Evolutionary conservation across 192 early-diverging fungal species (phyloP).

Genomic region (Linnemannia hyalina): DNA sequence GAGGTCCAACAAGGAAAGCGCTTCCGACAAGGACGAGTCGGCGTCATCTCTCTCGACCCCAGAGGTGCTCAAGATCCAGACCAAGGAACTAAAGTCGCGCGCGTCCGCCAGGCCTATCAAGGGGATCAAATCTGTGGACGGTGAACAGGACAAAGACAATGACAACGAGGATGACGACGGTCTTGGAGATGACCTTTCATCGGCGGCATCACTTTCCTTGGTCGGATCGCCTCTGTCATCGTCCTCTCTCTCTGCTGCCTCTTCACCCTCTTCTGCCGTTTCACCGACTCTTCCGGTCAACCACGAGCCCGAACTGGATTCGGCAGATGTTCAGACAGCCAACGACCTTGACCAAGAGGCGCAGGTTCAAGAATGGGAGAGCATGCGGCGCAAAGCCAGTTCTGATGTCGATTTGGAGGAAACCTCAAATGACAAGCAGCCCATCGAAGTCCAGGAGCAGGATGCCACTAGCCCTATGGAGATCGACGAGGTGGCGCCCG

Average conservation of each 20-base stretch:
- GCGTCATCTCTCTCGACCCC: background rate
- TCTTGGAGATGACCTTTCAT: slow-evolving; percentile 41
- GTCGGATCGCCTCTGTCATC: slow-evolving; percentile 32
- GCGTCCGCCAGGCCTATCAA: slow-evolving; percentile 1
- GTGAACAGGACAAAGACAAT: slow-evolving; percentile 14
- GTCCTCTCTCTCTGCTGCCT: slow-evolving; percentile 36
- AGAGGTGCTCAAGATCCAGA: slow-evolving; percentile 25
- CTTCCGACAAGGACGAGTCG: background rate
- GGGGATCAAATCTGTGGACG: background rate
- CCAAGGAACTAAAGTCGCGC: slow-evolving; percentile 25
- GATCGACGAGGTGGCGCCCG: background rate
- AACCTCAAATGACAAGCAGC: background rate
- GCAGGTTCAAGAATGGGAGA: background rate
- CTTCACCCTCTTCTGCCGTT: slow-evolving; percentile 34
- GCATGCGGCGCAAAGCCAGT: background rate
- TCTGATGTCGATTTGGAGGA: slow-evolving; percentile 29
- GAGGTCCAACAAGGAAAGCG: background rate
- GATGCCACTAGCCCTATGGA: background rate
- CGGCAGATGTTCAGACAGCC: background rate
- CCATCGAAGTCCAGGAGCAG: background rate
- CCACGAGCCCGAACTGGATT: background rate
- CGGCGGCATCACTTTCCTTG: slow-evolving; percentile 29
- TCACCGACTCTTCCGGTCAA: background rate
- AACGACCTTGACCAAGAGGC: background rate
- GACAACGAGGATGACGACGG: slow-evolving; percentile 45